A percentile compares a stretch with the other conserved stretches of the same genome.
phyloP scores from a whole-genome alignment of 2,329 filamentous ascomycete genomes.

The Colletotrichum agaves region DNA sequence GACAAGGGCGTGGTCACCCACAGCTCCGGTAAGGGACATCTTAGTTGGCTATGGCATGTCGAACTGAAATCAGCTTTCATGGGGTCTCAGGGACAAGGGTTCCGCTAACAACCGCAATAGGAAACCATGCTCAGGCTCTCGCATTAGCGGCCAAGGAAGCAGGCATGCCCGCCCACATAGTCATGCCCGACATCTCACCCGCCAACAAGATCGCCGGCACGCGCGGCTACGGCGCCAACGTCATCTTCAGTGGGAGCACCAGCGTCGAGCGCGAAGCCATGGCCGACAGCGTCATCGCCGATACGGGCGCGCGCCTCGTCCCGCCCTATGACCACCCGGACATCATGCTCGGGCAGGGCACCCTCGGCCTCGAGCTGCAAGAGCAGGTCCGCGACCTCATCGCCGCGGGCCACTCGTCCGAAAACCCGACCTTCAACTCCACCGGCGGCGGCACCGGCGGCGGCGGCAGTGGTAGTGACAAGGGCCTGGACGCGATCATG shows the following conservation, averaged over 20 bases:
- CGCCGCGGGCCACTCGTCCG: conserved; percentile 40
- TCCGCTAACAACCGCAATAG: conserved; percentile 54
- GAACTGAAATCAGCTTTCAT: no score
- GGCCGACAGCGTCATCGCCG: conserved; percentile 72
- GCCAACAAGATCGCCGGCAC: conserved; percentile 91
- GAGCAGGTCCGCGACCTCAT: conserved; percentile 73
- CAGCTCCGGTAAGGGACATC: conserved; percentile 75
- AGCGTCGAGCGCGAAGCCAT: conserved; percentile 83
- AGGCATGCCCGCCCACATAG: conserved; percentile 82
- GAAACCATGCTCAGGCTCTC: conserved; percentile 95
- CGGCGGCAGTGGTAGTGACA: conserved; percentile 16
- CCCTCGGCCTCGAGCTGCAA: conserved; percentile 83
- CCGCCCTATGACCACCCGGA: conserved; percentile 94
- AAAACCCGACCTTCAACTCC: conserved; percentile 30
- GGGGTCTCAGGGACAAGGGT: background rate
- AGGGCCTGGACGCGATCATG: conserved; percentile 75
- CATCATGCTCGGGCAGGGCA: conserved; percentile 95
- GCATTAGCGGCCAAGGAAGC: conserved; percentile 82
- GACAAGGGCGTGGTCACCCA: conserved; percentile 86
- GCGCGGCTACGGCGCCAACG: conserved; percentile 76
- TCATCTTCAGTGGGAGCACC: conserved; percentile 87
- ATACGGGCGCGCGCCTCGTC: conserved; percentile 82
- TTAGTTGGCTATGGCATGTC: no score
- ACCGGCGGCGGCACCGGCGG: background rate
- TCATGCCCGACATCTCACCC: conserved; percentile 90